Evolutionary conservation across 2,329 filamentous ascomycete species (phyloP), one percentile per base, ranked within the genome.

Genomic region (Ploettnerulaceae sp.): DNA sequence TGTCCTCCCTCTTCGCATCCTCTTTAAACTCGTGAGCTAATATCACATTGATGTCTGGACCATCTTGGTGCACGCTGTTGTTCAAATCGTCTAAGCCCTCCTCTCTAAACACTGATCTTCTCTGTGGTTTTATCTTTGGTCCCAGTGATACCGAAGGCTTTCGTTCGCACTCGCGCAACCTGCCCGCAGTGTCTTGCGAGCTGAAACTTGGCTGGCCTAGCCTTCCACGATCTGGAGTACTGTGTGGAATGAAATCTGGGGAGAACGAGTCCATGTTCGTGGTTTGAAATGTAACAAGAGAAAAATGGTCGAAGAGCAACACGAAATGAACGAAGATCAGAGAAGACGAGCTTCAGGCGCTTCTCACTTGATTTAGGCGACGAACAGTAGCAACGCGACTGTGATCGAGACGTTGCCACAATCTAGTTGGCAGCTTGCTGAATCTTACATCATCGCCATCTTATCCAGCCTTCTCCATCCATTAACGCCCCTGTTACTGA

Each of bases 51-150:
- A 34, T 36, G 34, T 32, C 32, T 8, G 42, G 39, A 5, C 36
- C 29, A 31, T 31, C 34, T 14, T 25, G 42, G 39, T 58, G 46
- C 8, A 57, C 47, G 33, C 39, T 55, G 7, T 17, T 49, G 31
- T 47, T 46, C 34, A 60, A 24, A 52, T 60, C 57, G 42, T 63
- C 58, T 20, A 63, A 32, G 7, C 59, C 59, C 26, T 57, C 54
- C 40, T 63, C 60, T 40, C 44, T 57, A 47, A 61, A 61, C 6
- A 56, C 47, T 2, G 49, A 54, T 20, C 35, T 45, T 31, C 57
- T 36, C n/a, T 47, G 25, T 11, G 47, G 33, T 35, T 54, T 50
- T 25, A 51, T 45, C 20, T 53, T 58, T 26, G 47, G 24, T 7
- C 20, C 25, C 6, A 41, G 34, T 21, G 34, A 29, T 12, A 37